Percentiles rank a stretch among this genome's conserved stretches.
phyloP scores from a whole-genome alignment of 1,139 yeast species.

The Pneumocystis murina region DNA sequence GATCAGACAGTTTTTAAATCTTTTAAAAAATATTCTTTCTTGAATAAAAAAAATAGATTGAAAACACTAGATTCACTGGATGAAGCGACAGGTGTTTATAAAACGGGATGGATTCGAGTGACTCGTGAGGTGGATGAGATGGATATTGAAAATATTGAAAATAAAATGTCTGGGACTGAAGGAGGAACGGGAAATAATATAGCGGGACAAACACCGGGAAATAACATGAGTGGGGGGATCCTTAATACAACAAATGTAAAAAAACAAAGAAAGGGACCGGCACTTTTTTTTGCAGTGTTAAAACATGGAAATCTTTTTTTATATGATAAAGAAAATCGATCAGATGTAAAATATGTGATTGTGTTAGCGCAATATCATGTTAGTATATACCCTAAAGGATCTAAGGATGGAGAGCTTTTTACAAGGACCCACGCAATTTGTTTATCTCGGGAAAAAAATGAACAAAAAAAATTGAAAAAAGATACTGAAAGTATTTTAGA shows the following conservation, averaged over 20 bases:
- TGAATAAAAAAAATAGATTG: too few relatives aligned
- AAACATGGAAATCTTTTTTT: conserved; percentile 76
- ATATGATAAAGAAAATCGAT: conserved; percentile 50
- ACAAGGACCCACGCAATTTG: conserved; percentile 68
- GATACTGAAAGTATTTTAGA: too few relatives aligned
- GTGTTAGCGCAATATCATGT: conserved; percentile 56
- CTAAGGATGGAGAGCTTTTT: conserved; percentile 59
- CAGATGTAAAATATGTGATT: conserved; percentile 61
- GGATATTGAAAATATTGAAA: neutral
- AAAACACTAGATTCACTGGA: too few relatives aligned
- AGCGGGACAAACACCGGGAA: neutral
- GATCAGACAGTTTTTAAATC: too few relatives aligned
- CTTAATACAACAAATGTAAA: too few relatives aligned
- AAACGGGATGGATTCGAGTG: neutral
- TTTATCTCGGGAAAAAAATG: conserved; percentile 20
- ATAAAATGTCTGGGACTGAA: neutral
- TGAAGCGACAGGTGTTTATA: neutral
- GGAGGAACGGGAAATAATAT: neutral
- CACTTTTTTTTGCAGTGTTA: conserved; percentile 14
- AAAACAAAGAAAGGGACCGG: neutral
- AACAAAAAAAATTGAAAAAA: too few relatives aligned
- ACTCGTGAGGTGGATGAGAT: neutral
- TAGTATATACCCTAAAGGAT: conserved; percentile 68
- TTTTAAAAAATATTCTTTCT: too few relatives aligned
- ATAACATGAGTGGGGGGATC: neutral